Percentiles rank a stretch among this genome's conserved stretches.
phyloP scores from a whole-genome alignment of 208 protist species.

The Eutreptiella sp. region DNA sequence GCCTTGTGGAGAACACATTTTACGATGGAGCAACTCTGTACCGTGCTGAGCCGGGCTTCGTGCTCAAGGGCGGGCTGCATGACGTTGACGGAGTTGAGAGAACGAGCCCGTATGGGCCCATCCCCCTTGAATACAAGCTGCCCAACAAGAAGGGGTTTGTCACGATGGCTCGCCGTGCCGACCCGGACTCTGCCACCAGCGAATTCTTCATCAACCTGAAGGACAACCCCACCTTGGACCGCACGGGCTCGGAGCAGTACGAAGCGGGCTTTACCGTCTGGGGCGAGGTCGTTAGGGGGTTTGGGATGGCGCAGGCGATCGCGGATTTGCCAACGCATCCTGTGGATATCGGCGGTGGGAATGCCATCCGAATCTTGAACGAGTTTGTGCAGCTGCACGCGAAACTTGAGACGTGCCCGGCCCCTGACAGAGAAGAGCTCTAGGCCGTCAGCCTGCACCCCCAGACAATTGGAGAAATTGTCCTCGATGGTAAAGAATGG shows the following conservation, averaged over 20 bases:
- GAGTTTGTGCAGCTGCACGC: no score
- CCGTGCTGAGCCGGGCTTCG: conserved; percentile 22
- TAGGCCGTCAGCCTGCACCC: no score
- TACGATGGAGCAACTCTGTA: conserved; percentile 1
- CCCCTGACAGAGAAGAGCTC: no score
- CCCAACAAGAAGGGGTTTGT: conserved; percentile 12
- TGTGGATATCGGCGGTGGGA: no score
- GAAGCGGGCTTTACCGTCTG: conserved; percentile 20
- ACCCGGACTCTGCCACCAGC: conserved; percentile 17
- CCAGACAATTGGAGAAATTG: no score
- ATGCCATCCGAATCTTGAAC: no score
- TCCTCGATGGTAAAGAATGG: no score
- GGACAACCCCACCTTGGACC: conserved; percentile 13
- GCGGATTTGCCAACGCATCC: no score
- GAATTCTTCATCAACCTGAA: conserved; percentile 29
- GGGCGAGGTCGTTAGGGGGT: conserved; percentile 8
- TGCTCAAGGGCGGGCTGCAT: conserved; percentile 8
- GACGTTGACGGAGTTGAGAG: neutral
- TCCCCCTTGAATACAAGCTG: conserved; percentile 11
- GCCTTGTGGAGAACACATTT: conserved; percentile 1
- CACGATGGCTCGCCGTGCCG: conserved; percentile 12
- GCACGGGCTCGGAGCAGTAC: neutral
- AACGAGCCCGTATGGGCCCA: neutral
- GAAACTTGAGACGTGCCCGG: no score
- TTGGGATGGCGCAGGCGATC: no score